Percentiles rank a stretch among this genome's conserved stretches.
phyloP scores from a whole-genome alignment of 805 yeast genomes.

The Suhomyces sp. region DNA sequence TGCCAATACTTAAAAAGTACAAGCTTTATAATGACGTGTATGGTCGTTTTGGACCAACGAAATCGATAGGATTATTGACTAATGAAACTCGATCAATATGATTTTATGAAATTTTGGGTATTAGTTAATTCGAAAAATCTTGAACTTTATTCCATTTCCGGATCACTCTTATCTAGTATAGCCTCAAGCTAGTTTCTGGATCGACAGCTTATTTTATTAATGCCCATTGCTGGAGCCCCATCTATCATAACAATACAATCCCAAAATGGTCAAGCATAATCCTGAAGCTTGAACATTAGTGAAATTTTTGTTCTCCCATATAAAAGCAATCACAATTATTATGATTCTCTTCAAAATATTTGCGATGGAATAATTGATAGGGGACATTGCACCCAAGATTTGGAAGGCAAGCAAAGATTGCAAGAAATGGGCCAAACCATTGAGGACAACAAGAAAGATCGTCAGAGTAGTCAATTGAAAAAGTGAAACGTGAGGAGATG shows the following conservation, averaged over 20 bases:
- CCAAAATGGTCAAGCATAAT: constrained; percentile 35
- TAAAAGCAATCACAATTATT: constrained; percentile 62
- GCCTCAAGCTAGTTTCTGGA: too few relatives aligned
- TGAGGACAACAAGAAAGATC: constrained; percentile 46
- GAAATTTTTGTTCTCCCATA: constrained; percentile 54
- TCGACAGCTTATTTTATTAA: not conserved
- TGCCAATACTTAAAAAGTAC: too few relatives aligned
- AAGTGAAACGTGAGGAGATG: constrained; percentile 25
- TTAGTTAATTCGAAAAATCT: too few relatives aligned
- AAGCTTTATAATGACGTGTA: too few relatives aligned
- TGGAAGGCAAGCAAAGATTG: constrained; percentile 78
- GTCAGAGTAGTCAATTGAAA: constrained; percentile 32
- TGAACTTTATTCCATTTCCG: too few relatives aligned
- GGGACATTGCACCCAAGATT: constrained; percentile 67
- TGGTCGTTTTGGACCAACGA: too few relatives aligned
- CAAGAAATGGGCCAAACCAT: constrained; percentile 67
- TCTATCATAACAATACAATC: constrained; percentile 43
- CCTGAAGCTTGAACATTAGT: constrained; percentile 36
- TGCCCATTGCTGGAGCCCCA: constrained; percentile 29
- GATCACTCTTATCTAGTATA: too few relatives aligned
- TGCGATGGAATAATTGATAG: constrained; percentile 78
- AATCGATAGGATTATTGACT: too few relatives aligned
- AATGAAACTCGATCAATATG: too few relatives aligned
- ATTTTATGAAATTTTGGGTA: too few relatives aligned
- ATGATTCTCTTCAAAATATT: constrained; percentile 73